Percentiles rank a stretch among this genome's conserved stretches.
These are phyloP conservation scores for Cryphonectria parasitica DNA, from an alignment of 2,329 filamentous ascomycete genomes.

Conservation along the genomic window DNA sequence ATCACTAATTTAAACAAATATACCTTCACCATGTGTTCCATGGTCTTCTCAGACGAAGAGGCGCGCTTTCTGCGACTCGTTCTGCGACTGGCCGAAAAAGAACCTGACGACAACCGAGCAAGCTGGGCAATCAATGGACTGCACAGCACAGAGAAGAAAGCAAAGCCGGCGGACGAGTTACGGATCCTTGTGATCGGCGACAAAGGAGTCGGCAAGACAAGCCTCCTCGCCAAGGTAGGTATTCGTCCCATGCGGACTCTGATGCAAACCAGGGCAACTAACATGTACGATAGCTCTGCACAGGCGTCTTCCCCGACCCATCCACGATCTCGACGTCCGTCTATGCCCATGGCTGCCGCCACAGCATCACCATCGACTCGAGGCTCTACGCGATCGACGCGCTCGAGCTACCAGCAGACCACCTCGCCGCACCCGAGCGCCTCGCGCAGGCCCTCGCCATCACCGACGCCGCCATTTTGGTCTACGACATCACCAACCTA, in stretches of 20 bases:
- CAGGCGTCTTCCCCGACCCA: constrained; percentile 36
- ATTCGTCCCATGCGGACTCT: constrained; percentile 14
- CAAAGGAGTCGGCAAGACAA: constrained; percentile 47
- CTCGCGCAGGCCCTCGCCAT: constrained; percentile 44
- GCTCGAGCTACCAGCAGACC: constrained; percentile 42
- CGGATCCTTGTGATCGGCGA: constrained; percentile 45
- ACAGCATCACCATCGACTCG: constrained; percentile 39
- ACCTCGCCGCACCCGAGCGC: constrained; percentile 38
- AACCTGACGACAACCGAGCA: constrained; percentile 32
- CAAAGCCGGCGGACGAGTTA: constrained; percentile 41
- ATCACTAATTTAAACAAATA: no score
- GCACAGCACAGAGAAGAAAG: constrained; percentile 17
- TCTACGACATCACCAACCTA: constrained; percentile 40
- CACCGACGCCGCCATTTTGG: constrained; percentile 45
- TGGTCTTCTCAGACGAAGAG: constrained; percentile 46
- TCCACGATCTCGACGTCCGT: constrained; percentile 33
- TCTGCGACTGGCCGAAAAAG: constrained; percentile 44
- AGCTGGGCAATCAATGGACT: constrained; percentile 17
- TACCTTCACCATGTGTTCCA: constrained; percentile 33
- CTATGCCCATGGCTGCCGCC: constrained; percentile 38
- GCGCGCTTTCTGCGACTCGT: constrained; percentile 45
- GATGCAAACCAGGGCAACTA: not conserved
- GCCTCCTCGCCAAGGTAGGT: constrained; percentile 43
- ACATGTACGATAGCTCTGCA: constrained; percentile 37
- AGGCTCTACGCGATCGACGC: constrained; percentile 41